Evolutionary conservation across 2,329 filamentous ascomycete genomes (phyloP).

Genomic region (Fusarium chuoi): DNA sequence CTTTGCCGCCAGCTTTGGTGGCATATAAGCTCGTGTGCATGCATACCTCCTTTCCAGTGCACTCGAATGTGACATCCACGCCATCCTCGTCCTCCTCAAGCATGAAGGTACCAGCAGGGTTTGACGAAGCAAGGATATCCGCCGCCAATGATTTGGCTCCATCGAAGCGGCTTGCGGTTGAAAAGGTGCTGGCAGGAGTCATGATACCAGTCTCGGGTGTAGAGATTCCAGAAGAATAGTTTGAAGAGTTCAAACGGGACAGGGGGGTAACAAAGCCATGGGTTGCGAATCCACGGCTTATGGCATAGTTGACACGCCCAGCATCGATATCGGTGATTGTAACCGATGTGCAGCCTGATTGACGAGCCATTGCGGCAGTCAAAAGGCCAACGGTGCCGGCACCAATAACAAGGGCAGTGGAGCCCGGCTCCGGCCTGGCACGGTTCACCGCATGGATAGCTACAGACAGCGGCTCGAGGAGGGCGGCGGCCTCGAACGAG

Average conservation of each 20-base stretch:
- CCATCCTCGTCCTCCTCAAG: constrained; percentile 71
- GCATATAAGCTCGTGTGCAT: constrained; percentile 81
- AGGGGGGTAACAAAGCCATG: constrained; percentile 66
- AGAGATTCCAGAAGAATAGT: constrained; percentile 59
- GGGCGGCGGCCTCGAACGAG: constrained; percentile 68
- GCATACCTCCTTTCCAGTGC: constrained; percentile 79
- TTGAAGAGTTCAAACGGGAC: constrained; percentile 55
- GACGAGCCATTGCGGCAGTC: constrained; percentile 70
- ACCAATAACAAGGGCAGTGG: constrained; percentile 71
- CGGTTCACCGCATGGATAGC: constrained; percentile 71
- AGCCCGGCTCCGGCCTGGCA: constrained; percentile 61
- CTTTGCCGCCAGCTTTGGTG: constrained; percentile 74
- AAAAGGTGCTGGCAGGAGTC: constrained; percentile 59
- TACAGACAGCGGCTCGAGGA: constrained; percentile 71
- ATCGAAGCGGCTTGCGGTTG: constrained; percentile 61
- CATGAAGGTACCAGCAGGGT: constrained; percentile 40
- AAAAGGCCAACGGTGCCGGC: constrained; percentile 72
- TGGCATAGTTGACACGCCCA: constrained; percentile 68
- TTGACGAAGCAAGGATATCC: constrained; percentile 59
- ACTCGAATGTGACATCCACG: constrained; percentile 78
- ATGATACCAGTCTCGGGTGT: constrained; percentile 54
- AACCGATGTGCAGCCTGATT: constrained; percentile 68
- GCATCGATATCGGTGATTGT: constrained; percentile 70
- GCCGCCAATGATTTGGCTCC: constrained; percentile 60
- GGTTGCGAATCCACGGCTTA: constrained; percentile 68